phyloP scores from a whole-genome alignment of 1,284 basidiomycete genomes.

The Macrocystidia cucumis region DNA sequence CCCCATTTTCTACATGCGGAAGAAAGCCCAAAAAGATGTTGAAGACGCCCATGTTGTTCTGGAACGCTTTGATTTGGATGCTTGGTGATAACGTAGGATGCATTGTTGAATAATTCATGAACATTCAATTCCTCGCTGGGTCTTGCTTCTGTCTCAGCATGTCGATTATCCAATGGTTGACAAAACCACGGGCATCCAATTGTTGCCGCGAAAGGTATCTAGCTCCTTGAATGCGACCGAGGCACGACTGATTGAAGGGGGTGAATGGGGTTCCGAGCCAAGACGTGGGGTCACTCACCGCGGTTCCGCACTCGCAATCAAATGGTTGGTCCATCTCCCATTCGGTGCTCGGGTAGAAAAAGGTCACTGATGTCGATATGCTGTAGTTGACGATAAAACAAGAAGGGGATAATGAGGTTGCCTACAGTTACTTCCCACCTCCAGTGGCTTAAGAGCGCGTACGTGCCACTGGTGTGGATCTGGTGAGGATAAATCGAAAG shows the following conservation, averaged over 20 bases:
- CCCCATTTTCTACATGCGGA: constrained; percentile 96
- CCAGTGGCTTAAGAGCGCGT: constrained; percentile 27
- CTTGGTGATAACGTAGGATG: too few relatives aligned
- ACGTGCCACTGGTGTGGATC: constrained; percentile 30
- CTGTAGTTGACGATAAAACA: too few relatives aligned
- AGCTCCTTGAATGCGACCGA: constrained; percentile 29
- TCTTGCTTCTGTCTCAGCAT: too few relatives aligned
- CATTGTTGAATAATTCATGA: too few relatives aligned
- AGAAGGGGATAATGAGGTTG: too few relatives aligned
- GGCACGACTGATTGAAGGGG: constrained; percentile 24
- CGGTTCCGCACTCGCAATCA: constrained; percentile 42
- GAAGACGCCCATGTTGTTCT: constrained; percentile 73
- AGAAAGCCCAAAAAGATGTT: constrained; percentile 94
- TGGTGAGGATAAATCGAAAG: constrained; percentile 40
- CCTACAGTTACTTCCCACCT: constrained; percentile 34
- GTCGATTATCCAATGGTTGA: too few relatives aligned
- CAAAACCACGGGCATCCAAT: too few relatives aligned
- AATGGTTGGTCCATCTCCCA: constrained; percentile 69
- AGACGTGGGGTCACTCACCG: constrained; percentile 15
- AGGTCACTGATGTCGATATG: too few relatives aligned
- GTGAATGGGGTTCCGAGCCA: not conserved
- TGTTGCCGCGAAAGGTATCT: constrained; percentile 28
- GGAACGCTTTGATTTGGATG: constrained; percentile 75
- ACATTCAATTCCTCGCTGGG: too few relatives aligned
- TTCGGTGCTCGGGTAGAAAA: constrained; percentile 66